Conservation (phyloP, 1,284 basidiomycete genomes). For the Cryptococcus amylolentus region DNA sequence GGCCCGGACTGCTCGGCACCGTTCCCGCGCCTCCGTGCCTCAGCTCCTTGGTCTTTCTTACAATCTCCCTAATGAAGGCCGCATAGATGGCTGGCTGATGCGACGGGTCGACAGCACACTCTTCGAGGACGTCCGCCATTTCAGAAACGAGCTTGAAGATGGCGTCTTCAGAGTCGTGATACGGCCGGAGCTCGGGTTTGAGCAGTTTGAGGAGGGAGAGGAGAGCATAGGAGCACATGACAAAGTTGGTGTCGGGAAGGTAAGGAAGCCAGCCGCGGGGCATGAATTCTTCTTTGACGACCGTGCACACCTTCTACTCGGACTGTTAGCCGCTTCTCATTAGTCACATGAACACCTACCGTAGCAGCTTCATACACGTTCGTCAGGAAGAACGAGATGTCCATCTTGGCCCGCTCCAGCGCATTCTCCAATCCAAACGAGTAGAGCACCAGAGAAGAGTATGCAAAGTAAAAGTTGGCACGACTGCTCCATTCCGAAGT, state of each 20-base stretch:
- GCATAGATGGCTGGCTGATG: constrained; percentile 86
- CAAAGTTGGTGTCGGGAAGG: constrained; percentile 86
- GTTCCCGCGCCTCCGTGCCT: constrained; percentile 11
- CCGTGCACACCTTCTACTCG: constrained; percentile 32
- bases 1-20: constrained; percentile 13
- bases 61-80: constrained; percentile 70
- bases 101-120: constrained; percentile 64
- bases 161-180: constrained; percentile 37
- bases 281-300: constrained; percentile 62
- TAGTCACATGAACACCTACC: constrained; percentile 10
- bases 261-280: constrained; percentile 75
- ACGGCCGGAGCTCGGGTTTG: constrained; percentile 47
- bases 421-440: constrained; percentile 94
- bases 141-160: constrained; percentile 52
- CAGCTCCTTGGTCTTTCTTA: constrained; percentile 50
- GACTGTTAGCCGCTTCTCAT: not conserved
- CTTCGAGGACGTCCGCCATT: constrained; percentile 73
- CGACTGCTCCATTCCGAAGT: constrained; percentile 32
- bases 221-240: constrained; percentile 78
- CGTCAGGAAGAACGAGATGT: constrained; percentile 82
- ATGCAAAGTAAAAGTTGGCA: constrained; percentile 74
- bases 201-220: constrained; percentile 78
- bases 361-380: constrained; percentile 72
- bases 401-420: constrained; percentile 52
- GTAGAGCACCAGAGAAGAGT: constrained; percentile 80